Conservation (phyloP, 208 protist genomes). For the Leishmania arabica region DNA sequence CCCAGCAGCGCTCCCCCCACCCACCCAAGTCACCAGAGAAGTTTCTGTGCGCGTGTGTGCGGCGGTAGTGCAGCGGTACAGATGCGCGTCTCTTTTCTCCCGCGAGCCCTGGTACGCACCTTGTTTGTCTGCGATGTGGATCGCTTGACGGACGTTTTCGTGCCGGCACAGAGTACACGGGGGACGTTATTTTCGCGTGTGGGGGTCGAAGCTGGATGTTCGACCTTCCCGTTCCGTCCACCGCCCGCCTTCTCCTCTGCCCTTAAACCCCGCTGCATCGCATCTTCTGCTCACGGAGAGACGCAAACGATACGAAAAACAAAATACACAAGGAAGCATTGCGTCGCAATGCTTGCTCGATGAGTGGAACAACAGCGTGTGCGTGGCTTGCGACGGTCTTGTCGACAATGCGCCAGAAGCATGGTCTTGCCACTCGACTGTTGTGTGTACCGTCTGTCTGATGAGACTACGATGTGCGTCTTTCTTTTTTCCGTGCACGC, state of each 20-base stretch:
- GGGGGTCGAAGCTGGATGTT: background rate
- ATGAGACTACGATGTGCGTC: background rate
- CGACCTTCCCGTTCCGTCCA: background rate
- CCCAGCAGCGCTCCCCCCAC: background rate
- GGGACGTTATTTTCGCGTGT: background rate
- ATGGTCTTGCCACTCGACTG: background rate
- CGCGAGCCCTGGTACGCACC: background rate
- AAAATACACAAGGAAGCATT: background rate
- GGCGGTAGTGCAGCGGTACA: background rate
- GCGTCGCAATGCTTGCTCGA: background rate
- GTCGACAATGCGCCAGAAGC: background rate
- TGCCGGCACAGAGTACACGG: background rate
- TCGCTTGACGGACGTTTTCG: background rate
- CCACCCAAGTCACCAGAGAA: background rate
- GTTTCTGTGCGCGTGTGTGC: background rate
- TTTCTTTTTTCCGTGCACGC: background rate
- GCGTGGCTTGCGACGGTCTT: background rate
- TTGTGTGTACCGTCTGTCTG: background rate
- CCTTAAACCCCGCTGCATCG: no score
- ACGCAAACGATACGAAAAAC: background rate
- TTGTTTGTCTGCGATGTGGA: no score
- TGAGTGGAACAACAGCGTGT: background rate
- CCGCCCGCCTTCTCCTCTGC: background rate
- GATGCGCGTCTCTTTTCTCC: background rate
- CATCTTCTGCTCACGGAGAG: background rate